Evolutionary conservation across 352 stramenopile genomes (phyloP).

Genomic region (Blastocystis hominis): DNA sequence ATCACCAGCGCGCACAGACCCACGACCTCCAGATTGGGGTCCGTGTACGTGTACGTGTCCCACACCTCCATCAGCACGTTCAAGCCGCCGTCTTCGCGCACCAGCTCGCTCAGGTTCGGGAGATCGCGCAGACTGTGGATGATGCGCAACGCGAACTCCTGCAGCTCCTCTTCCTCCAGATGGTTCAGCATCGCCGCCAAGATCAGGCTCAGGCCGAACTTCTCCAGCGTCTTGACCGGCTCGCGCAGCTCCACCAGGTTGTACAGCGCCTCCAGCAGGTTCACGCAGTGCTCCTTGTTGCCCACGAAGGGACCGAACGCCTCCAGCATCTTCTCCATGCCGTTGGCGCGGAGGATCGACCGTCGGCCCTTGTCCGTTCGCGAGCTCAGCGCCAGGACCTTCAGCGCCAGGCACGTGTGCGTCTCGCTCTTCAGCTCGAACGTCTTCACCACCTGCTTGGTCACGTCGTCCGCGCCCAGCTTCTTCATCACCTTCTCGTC

Average conservation of each 20-base stretch:
- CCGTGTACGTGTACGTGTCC: not conserved
- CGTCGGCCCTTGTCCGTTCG: conserved; percentile 37
- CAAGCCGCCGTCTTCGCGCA: not conserved
- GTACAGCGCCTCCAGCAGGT: not conserved
- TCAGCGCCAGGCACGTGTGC: not conserved
- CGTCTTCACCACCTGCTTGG: not conserved
- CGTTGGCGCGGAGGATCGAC: not conserved
- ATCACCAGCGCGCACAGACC: not conserved
- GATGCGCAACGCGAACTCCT: not conserved
- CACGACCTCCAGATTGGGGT: not conserved
- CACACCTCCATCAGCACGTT: conserved; percentile 5
- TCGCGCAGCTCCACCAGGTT: not conserved
- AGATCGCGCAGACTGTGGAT: not conserved
- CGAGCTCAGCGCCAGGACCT: not conserved
- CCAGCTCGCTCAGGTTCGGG: not conserved
- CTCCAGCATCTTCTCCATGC: not conserved
- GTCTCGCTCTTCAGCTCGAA: not conserved
- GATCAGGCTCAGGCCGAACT: conserved; percentile 6
- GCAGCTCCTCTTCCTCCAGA: not conserved
- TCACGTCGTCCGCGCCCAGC: conserved; percentile 1
- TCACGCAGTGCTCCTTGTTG: conserved; percentile 7
- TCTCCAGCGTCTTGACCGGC: not conserved
- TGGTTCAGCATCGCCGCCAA: conserved; percentile 3
- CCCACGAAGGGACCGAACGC: not conserved
- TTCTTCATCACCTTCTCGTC: conserved; percentile 38